Evolutionary conservation across 2,329 filamentous ascomycete species (phyloP).

Genomic region (Onygenales sp.): DNA sequence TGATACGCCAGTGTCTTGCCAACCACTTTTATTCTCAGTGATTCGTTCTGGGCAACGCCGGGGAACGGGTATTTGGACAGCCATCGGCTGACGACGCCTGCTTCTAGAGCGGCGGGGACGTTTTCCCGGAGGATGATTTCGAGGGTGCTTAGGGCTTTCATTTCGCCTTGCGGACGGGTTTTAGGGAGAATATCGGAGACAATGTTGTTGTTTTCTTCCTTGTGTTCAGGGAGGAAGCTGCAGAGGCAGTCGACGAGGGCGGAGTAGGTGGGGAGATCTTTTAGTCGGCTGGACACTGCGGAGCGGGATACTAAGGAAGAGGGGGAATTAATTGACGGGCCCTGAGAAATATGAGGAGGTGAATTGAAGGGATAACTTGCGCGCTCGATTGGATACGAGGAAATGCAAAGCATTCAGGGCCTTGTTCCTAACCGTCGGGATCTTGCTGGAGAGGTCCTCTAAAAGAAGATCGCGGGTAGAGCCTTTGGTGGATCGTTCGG

Average conservation of each 20-base stretch:
- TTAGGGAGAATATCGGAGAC: conserved; percentile 29
- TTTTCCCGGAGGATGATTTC: conserved; percentile 53
- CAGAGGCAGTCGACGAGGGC: conserved; percentile 33
- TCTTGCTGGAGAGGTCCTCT: conserved; percentile 30
- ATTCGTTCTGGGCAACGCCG: conserved; percentile 46
- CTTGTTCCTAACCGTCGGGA: conserved; percentile 27
- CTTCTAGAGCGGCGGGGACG: conserved; percentile 48
- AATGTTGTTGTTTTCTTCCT: conserved; percentile 23
- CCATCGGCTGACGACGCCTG: conserved; percentile 63
- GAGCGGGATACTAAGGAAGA: conserved; percentile 25
- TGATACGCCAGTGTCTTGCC: conserved; percentile 33
- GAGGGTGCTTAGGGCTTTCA: conserved; percentile 42
- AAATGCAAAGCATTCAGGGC: conserved; percentile 36
- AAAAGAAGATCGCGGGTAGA: conserved; percentile 31
- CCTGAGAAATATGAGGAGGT: neutral
- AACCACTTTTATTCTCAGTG: conserved; percentile 30
- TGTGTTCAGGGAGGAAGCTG: conserved; percentile 30
- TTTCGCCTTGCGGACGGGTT: conserved; percentile 33
- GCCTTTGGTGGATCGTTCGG: conserved; percentile 34
- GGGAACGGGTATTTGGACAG: conserved; percentile 61
- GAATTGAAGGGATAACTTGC: conserved; percentile 17
- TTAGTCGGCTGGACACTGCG: conserved; percentile 23
- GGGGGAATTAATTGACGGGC: neutral
- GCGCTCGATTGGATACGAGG: conserved; percentile 29
- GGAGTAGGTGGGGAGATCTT: conserved; percentile 27